Evolutionary conservation across 2,329 filamentous ascomycete species (phyloP).

Genomic region (Fusarium brevicatenulatum): DNA sequence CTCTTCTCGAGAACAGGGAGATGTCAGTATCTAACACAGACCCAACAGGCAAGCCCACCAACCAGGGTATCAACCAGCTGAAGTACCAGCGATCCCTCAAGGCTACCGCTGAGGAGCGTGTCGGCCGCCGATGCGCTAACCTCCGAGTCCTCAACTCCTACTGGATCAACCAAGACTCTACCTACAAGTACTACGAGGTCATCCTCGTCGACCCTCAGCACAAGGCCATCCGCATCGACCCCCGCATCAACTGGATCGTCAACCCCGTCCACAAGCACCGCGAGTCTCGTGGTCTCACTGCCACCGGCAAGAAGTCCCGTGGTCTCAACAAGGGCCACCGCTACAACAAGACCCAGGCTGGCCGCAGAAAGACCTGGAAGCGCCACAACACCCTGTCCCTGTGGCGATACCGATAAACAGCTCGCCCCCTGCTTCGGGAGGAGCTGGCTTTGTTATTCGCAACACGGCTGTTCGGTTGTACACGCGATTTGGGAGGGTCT

Average conservation of each 20-base stretch:
- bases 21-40: slow-evolving; percentile 34
- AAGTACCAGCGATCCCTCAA: slow-evolving; percentile 99
- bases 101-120: slow-evolving; percentile 99
- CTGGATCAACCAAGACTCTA: slow-evolving; percentile 99
- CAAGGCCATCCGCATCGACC: slow-evolving; percentile 99
- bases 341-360: slow-evolving; percentile 98
- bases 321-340: slow-evolving; percentile 99
- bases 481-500: slow-evolving; percentile 43
- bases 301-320: slow-evolving; percentile 99
- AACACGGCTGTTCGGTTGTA: slow-evolving; percentile 28
- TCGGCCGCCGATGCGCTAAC: slow-evolving; percentile 98
- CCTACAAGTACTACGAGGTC: slow-evolving; percentile 99
- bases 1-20: not conserved
- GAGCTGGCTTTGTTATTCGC: slow-evolving; percentile 14
- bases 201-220: slow-evolving; percentile 99
- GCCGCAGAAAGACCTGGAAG: slow-evolving; percentile 99
- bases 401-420: slow-evolving; percentile 91
- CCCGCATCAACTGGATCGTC: slow-evolving; percentile 99
- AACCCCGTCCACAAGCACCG: slow-evolving; percentile 99
- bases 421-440: slow-evolving; percentile 21
- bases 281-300: slow-evolving; percentile 95
- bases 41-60: slow-evolving; percentile 94
- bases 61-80: slow-evolving; percentile 99
- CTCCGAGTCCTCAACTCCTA: slow-evolving; percentile 99
- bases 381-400: slow-evolving; percentile 99